phyloP scores from a whole-genome alignment of 257 asterid genomes.

The Nicotiana undulata region DNA sequence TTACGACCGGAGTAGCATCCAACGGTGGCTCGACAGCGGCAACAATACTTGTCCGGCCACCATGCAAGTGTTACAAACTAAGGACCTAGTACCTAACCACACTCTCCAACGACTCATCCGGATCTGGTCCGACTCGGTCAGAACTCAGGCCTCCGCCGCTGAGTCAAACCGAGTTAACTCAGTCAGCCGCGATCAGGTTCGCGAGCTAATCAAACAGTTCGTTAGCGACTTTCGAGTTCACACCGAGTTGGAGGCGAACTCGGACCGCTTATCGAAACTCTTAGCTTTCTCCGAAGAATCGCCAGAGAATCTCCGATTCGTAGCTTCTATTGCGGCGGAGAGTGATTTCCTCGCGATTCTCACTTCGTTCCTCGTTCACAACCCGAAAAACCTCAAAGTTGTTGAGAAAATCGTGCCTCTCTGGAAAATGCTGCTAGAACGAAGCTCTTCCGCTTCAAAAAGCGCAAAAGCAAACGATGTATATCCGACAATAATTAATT shows the following conservation, averaged over 20 bases:
- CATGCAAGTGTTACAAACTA: slow-evolving; percentile 60
- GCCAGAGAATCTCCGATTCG: slow-evolving; percentile 25
- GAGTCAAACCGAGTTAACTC: slow-evolving; percentile 15
- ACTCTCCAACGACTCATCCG: slow-evolving; percentile 69
- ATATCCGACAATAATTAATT: slow-evolving; percentile 11
- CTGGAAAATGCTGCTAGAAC: slow-evolving; percentile 18
- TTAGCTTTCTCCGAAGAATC: slow-evolving; percentile 34
- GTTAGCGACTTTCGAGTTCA: slow-evolving; percentile 16
- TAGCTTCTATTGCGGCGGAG: slow-evolving; percentile 16
- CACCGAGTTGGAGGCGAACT: not conserved
- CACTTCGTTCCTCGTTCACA: not conserved
- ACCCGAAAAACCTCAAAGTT: slow-evolving; percentile 5
- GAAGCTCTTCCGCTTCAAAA: not conserved
- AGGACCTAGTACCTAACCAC: slow-evolving; percentile 66
- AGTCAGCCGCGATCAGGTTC: slow-evolving; percentile 26
- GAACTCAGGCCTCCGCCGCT: slow-evolving; percentile 1
- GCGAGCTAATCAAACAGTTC: slow-evolving; percentile 33
- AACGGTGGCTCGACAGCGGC: slow-evolving; percentile 80
- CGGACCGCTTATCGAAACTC: slow-evolving; percentile 21
- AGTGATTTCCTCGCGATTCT: slow-evolving; percentile 25
- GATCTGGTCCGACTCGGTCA: slow-evolving; percentile 58
- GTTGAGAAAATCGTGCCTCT: slow-evolving; percentile 32
- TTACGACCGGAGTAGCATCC: slow-evolving; percentile 72
- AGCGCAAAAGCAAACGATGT: slow-evolving; percentile 13
- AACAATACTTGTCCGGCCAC: slow-evolving; percentile 93